Base-by-base conservation (phyloP, 371 early-diverging fungal genomes). In the Caulochytrium protostelioides region DNA sequence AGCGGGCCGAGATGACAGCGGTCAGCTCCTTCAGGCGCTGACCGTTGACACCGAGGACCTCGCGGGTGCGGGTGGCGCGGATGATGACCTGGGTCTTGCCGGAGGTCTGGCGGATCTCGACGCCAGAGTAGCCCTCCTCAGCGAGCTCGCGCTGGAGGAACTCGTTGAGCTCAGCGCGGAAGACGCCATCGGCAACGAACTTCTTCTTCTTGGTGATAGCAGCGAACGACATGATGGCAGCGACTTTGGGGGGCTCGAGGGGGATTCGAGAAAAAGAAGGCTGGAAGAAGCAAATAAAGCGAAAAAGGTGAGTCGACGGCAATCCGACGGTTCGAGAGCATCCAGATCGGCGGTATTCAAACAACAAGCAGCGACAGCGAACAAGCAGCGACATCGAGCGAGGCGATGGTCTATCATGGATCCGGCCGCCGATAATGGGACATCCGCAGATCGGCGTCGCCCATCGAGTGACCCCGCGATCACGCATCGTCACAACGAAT, bases 131-230 rank as follows among this genome's bases (percentile, higher is more conserved):
- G 49, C 71, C 71, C 55, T 71, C 76, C 50, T 74, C 76, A 43
- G 63, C 82, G 62, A 65, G 54, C 65, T 84, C 63, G 58, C 91
- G 87, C 56, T 81, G 78, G 65, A 95, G 79, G 76, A 90, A 89
- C 69, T 90, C 89, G 80, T 95, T 92, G 56, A 95, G 76, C 68
- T 95, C 97, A 55, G 97, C 91, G 75, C 85, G 90, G 79, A 95
- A 92, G 40, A 95, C 91, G 77, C 97, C 97, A 73, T 95, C 97
- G 65, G 90, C 91, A 57, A 95, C 85, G 61, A 86, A 83, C 86
- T 85, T 53, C 32, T 13, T 27, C 32, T 27, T 27, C 24, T 14
- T 22, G 13, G 21, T n/a, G 8, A 29, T 12, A 8, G 16, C 32
- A 16, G 10, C 12, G 12, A 27, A 14, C 32, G 54, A 68, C 65